Evolutionary conservation across 75 land plant genomes (phyloP).

Genomic region (Ceratopteris richardii): DNA sequence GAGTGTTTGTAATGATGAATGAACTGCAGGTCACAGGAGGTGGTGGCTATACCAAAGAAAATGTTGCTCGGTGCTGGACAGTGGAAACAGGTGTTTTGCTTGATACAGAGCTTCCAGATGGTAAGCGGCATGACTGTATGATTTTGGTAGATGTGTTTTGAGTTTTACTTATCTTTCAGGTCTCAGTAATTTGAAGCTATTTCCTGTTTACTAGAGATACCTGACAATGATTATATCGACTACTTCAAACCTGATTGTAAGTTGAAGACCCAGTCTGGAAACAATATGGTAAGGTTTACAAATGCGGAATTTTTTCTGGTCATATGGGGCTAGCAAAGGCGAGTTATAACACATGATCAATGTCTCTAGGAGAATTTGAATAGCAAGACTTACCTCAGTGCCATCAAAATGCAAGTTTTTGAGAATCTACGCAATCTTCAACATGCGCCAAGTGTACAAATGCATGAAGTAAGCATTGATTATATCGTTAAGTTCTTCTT

Average conservation of each 20-base stretch:
- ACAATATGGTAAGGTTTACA: constrained; percentile 38
- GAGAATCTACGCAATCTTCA: constrained; percentile 83
- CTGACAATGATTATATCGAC: constrained; percentile 85
- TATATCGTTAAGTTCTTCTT: neutral
- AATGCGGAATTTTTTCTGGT: neutral
- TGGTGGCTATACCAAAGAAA: constrained; percentile 98
- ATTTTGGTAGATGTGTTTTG: neutral
- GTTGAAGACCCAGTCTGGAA: constrained; percentile 55
- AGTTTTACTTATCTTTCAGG: too few species aligned
- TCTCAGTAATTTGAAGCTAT: neutral
- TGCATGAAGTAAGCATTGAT: constrained; percentile 72
- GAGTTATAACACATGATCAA: neutral
- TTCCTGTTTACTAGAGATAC: constrained; percentile 58
- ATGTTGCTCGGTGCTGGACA: constrained; percentile 99
- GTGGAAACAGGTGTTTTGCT: constrained; percentile 92
- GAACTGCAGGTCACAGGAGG: constrained; percentile 88
- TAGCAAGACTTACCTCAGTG: constrained; percentile 76
- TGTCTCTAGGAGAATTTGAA: constrained; percentile 81
- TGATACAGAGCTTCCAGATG: constrained; percentile 90
- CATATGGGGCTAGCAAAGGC: neutral
- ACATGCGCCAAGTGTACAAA: constrained; percentile 95
- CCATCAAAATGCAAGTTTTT: constrained; percentile 79
- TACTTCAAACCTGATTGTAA: constrained; percentile 87
- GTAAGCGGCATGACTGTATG: constrained; percentile 21
- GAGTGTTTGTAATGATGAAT: neutral